Conservation (phyloP, 768 basidiomycete species). For the Rubroboletus satanas region DNA sequence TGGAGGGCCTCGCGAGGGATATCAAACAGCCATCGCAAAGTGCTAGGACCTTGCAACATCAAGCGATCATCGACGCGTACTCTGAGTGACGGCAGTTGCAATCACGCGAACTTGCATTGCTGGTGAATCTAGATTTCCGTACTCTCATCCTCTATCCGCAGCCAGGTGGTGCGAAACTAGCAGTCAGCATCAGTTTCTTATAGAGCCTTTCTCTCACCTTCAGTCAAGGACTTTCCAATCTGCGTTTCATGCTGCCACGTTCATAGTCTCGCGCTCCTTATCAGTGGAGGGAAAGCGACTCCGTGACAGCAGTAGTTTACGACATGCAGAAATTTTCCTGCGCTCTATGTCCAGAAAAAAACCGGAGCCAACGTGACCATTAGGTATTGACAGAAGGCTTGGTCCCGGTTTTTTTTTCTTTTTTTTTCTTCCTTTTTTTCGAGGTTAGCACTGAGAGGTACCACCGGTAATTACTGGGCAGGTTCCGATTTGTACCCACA, state of each 20-base stretch:
- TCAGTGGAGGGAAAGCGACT: conserved; percentile 14
- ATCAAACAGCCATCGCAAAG: not conserved
- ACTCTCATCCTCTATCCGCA: not conserved
- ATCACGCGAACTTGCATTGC: not conserved
- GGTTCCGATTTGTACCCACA: conserved; percentile 8
- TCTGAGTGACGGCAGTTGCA: conserved; percentile 2
- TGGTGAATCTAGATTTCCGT: not conserved
- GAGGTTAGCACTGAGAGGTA: conserved; percentile 4
- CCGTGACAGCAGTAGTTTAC: conserved; percentile 22
- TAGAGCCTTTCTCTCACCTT: conserved; percentile 6
- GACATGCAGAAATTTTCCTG: conserved; percentile 20
- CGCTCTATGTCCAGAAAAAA: conserved; percentile 25
- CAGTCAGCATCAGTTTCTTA: not conserved
- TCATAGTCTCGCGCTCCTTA: conserved; percentile 15
- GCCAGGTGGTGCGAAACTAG: not conserved
- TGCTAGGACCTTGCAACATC: conserved; percentile 6
- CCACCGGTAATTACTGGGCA: not conserved
- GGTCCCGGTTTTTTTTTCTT: not conserved
- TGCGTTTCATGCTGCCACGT: conserved; percentile 12
- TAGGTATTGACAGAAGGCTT: conserved; percentile 19
- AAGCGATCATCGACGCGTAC: conserved; percentile 7
- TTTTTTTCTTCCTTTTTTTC: not conserved
- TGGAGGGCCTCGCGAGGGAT: not conserved
- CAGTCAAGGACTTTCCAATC: not conserved
- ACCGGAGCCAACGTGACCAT: conserved; percentile 11